A percentile compares a stretch with the other conserved stretches of the same genome.
phyloP scores from a whole-genome alignment of 140 eudicot species.

The Stevia rebaudiana region DNA sequence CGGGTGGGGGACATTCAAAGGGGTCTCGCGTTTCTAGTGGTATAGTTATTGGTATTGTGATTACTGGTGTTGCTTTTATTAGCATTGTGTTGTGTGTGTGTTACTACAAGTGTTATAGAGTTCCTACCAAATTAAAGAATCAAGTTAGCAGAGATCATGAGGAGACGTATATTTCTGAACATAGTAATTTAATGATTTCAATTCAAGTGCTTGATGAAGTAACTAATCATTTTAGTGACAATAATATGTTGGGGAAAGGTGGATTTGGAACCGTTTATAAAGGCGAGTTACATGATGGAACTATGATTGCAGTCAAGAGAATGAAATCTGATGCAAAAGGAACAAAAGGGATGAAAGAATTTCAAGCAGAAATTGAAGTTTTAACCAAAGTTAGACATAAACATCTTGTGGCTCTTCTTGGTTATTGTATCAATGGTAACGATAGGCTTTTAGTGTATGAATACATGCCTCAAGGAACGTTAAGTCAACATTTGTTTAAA shows the following conservation, averaged over 20 bases:
- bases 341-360: constrained; percentile 71
- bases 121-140: too few relatives aligned
- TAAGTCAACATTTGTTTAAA: constrained; percentile 66
- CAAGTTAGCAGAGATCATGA: too few relatives aligned
- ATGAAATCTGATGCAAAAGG: constrained; percentile 72
- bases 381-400: constrained; percentile 86
- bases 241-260: constrained; percentile 74
- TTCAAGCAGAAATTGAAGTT: constrained; percentile 82
- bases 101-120: constrained; percentile 52
- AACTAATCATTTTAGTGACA: constrained; percentile 64
- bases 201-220: constrained; percentile 75
- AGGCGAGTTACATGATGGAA: constrained; percentile 91
- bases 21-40: constrained; percentile 33
- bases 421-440: constrained; percentile 85
- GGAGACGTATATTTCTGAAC: constrained; percentile 58
- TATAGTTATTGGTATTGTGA: constrained; percentile 47
- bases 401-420: constrained; percentile 86
- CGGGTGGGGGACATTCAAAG: constrained; percentile 34
- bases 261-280: constrained; percentile 93
- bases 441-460: constrained; percentile 88
- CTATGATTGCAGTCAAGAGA: constrained; percentile 87
- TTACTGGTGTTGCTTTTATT: constrained; percentile 47
- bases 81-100: constrained; percentile 49
- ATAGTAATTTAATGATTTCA: constrained; percentile 61
- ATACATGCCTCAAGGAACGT: constrained; percentile 96